Evolutionary conservation across 2,329 filamentous ascomycete species (phyloP), one percentile per base, ranked within the genome.

Genomic region (Calycina marina): DNA sequence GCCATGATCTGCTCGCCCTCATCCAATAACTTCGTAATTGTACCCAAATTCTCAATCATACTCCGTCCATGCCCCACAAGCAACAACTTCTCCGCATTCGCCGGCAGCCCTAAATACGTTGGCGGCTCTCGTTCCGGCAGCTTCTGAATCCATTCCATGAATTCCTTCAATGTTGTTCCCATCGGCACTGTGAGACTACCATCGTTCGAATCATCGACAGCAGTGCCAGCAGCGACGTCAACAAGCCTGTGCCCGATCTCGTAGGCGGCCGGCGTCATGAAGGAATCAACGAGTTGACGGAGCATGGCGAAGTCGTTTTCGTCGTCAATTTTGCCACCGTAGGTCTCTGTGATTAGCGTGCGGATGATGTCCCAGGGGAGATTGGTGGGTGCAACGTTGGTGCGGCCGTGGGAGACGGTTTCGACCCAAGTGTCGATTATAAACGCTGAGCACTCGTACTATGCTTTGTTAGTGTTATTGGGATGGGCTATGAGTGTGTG

Each of bases 371-470:
- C 79, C 90, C 90, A 98, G 1, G 90, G 92, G 13, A 98, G 82
- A 51, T 92, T 93, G 49, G 80, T 72, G 4, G 90, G 90, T 2
- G 86, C 84, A 45, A 98, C 77, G 55, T 98, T 98, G 38, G 84
- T 88, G 37, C 90, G 77, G 43, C 79, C 84, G 45, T 79, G 74
- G 3, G 88, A 81, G 18, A 83, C 74, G 4, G 65, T 66, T 46
- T 94, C 84, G 41, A 94, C 68, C 90, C 90, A 98, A 18, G 79
- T 82, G 52, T 98, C 90, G 45, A 96, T 84, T 43, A 98, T 92
- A 56, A 83, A 90, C 34, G 84, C 83, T 28, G 82, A 93, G 60
- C 90, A 98, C 67, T 98, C 88, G 57, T 96, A 96, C 81, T 90
- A 47, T 32, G 9, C 14, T 14, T 30, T 17, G 20, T 60, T 50